These are phyloP conservation scores for Aspergillus fischeri DNA, from an alignment of 2,329 filamentous ascomycete species.

Conservation along the genomic window DNA sequence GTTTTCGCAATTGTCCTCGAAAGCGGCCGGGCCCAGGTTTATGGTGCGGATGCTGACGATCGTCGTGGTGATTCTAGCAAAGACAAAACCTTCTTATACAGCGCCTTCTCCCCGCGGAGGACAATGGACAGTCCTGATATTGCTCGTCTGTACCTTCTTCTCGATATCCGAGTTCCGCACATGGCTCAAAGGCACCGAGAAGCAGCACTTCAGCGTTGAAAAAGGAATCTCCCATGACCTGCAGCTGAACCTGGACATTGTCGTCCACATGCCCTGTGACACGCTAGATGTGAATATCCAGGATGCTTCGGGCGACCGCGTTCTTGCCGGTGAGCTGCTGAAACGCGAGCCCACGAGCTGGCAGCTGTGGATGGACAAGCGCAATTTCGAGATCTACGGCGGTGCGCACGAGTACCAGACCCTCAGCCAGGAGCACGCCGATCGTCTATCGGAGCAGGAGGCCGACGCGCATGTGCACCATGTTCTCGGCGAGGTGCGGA, in stretches of 20 bases:
- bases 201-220: constrained; percentile 89
- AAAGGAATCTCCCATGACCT: constrained; percentile 82
- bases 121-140: constrained; percentile 86
- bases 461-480: constrained; percentile 85
- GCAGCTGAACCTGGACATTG: constrained; percentile 94
- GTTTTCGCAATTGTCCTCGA: not conserved
- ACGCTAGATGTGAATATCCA: constrained; percentile 96
- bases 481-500: constrained; percentile 70
- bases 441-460: constrained; percentile 45
- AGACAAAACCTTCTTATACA: constrained; percentile 92
- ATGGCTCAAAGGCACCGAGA: constrained; percentile 81
- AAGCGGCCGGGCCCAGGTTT: not conserved
- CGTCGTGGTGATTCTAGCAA: constrained; percentile 56
- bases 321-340: constrained; percentile 73
- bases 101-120: constrained; percentile 79
- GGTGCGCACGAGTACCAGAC: constrained; percentile 55
- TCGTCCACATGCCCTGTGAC: constrained; percentile 80
- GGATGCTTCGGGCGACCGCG: constrained; percentile 87
- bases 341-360: constrained; percentile 74
- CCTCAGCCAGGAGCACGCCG: constrained; percentile 61
- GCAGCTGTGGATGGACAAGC: constrained; percentile 72
- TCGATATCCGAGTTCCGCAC: constrained; percentile 71
- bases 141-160: constrained; percentile 69
- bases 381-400: constrained; percentile 55
- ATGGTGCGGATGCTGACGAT: constrained; percentile 3